Percentiles rank a stretch among this genome's conserved stretches.
These are phyloP conservation scores for Beauveria australis DNA, from an alignment of 2,329 filamentous ascomycete genomes.

Conservation along the genomic window DNA sequence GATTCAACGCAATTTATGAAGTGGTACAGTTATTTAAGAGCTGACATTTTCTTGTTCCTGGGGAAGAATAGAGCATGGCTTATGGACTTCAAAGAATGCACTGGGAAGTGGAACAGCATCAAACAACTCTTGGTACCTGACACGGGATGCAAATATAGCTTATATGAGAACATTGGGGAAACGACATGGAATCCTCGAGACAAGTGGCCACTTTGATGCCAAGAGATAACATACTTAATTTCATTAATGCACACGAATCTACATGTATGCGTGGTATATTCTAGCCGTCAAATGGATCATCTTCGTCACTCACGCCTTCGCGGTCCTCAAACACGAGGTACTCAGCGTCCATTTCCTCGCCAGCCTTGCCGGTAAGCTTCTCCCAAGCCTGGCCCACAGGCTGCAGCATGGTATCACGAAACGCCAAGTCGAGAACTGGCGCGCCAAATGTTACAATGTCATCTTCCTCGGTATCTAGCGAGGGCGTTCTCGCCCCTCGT, in stretches of 20 bases:
- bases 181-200: not conserved
- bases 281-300: constrained; percentile 41
- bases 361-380: constrained; percentile 45
- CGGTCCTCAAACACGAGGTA: constrained; percentile 79
- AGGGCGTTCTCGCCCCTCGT: constrained; percentile 20
- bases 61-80: not conserved
- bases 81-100: too few relatives aligned
- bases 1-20: not conserved
- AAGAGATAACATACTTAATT: constrained; percentile 14
- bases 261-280: constrained; percentile 8
- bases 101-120: not conserved
- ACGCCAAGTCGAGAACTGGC: constrained; percentile 56
- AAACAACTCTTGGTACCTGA: too few relatives aligned
- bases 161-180: not conserved
- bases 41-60: not conserved
- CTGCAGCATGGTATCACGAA: constrained; percentile 63
- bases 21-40: not conserved
- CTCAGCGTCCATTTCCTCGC: constrained; percentile 32
- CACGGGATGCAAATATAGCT: not conserved
- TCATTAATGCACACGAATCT: constrained; percentile 11
- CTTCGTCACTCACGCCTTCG: constrained; percentile 52
- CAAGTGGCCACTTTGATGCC: not conserved
- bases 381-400: constrained; percentile 65
- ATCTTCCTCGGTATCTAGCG: constrained; percentile 25
- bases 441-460: constrained; percentile 49